These are phyloP conservation scores for Kokia cookei DNA, from an alignment of 441 rosid species.

Conservation along the genomic window DNA sequence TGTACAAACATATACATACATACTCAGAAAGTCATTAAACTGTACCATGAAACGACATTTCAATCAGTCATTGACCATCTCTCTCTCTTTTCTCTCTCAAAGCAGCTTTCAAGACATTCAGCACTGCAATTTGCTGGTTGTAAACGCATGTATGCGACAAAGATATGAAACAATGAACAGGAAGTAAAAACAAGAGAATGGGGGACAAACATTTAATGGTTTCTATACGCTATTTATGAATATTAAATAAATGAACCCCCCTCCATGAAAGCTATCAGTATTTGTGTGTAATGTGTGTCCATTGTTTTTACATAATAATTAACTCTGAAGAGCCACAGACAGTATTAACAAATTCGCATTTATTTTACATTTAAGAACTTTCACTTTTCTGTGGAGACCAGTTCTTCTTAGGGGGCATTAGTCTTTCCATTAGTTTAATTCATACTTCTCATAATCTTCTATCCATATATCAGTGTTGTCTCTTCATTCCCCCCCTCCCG, in stretches of 20 bases:
- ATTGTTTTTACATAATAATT: not conserved
- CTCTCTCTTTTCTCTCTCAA: not conserved
- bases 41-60: slow-evolving; percentile 40
- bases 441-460: not conserved
- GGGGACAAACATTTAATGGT: not conserved
- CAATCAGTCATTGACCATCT: slow-evolving; percentile 33
- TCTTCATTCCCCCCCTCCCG: not conserved
- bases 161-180: not conserved
- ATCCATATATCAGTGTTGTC: not conserved
- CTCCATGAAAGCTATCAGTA: not conserved
- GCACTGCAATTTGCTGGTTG: not conserved
- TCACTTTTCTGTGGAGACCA: slow-evolving; percentile 30
- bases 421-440: slow-evolving; percentile 11
- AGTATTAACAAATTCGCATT: not conserved
- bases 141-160: not conserved
- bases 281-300: not conserved
- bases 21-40: slow-evolving; percentile 2
- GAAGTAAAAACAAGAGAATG: no score
- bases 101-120: not conserved
- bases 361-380: slow-evolving; percentile 20
- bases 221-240: not conserved
- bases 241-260: not conserved
- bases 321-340: not conserved
- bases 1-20: not conserved
- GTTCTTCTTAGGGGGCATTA: slow-evolving; percentile 7